phyloP scores from a whole-genome alignment of 2,329 filamentous ascomycete genomes.

The Arachnopeziza araneosa region DNA sequence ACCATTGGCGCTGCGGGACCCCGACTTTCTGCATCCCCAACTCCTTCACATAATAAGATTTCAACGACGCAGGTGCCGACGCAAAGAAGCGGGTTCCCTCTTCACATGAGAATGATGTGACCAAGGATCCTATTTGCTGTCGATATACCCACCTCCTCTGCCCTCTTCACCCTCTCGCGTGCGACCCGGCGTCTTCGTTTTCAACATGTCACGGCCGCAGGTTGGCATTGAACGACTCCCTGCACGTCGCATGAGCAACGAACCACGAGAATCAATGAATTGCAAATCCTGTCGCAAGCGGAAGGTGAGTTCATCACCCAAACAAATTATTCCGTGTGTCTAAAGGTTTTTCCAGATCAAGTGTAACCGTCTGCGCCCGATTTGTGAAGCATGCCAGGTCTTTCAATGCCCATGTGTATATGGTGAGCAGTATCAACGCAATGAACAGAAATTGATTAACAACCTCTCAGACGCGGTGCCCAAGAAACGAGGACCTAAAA shows the following conservation, averaged over 20 bases:
- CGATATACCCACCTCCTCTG: constrained; percentile 4
- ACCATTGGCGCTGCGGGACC: too few relatives aligned
- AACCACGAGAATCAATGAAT: constrained; percentile 88
- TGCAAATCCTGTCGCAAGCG: constrained; percentile 91
- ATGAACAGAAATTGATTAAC: neutral
- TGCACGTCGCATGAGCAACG: constrained; percentile 31
- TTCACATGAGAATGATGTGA: constrained; percentile 27
- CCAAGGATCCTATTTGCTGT: neutral
- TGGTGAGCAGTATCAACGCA: constrained; percentile 56
- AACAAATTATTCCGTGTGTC: constrained; percentile 18
- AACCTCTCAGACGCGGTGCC: constrained; percentile 67
- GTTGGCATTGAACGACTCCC: constrained; percentile 32
- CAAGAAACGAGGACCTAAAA: constrained; percentile 86
- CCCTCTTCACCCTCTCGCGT: constrained; percentile 2
- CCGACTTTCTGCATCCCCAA: neutral
- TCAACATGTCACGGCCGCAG: constrained; percentile 30
- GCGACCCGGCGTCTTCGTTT: neutral
- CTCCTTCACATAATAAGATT: neutral
- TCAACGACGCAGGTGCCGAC: constrained; percentile 13
- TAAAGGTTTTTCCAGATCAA: constrained; percentile 61
- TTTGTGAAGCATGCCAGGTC: constrained; percentile 83
- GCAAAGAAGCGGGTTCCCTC: constrained; percentile 13
- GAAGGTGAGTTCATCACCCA: constrained; percentile 57
- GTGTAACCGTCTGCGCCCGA: constrained; percentile 78
- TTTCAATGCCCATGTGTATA: constrained; percentile 87